A percentile compares a stretch with the other conserved stretches of the same genome.
Evolutionary conservation across 2,329 filamentous ascomycete species (phyloP).

Genomic region (Paraconiothyrium brasiliense): DNA sequence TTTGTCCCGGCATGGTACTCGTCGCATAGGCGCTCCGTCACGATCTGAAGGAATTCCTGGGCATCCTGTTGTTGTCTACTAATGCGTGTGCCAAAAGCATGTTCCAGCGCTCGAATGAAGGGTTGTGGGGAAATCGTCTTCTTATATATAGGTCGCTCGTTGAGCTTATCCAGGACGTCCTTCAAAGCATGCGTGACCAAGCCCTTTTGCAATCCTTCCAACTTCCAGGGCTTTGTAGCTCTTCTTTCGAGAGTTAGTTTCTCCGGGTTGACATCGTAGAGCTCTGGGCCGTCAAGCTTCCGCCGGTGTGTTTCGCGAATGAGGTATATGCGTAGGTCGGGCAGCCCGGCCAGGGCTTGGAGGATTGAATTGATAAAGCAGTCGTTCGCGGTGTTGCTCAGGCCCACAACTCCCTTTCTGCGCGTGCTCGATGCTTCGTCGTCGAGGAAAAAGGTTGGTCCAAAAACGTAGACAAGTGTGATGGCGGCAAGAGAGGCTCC

Average conservation of each 20-base stretch:
- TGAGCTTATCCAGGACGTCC: constrained; percentile 89
- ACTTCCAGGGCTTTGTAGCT: constrained; percentile 56
- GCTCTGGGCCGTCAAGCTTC: constrained; percentile 76
- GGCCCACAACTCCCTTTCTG: constrained; percentile 85
- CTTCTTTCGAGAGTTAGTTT: constrained; percentile 53
- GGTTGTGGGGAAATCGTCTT: constrained; percentile 91
- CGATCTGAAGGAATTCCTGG: constrained; percentile 94
- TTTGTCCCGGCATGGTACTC: constrained; percentile 88
- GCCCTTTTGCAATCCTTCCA: constrained; percentile 75
- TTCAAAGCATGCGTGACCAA: constrained; percentile 88
- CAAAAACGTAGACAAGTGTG: constrained; percentile 96
- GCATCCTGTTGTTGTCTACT: constrained; percentile 96
- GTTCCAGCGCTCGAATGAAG: constrained; percentile 85
- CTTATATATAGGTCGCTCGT: constrained; percentile 90
- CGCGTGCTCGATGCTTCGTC: constrained; percentile 71
- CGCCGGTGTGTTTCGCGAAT: constrained; percentile 91
- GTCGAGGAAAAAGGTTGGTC: constrained; percentile 95
- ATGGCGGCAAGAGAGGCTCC: constrained; percentile 94
- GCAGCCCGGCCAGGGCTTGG: constrained; percentile 89
- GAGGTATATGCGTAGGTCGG: constrained; percentile 87
- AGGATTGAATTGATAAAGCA: constrained; percentile 90
- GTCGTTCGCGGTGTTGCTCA: constrained; percentile 87
- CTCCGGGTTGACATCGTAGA: constrained; percentile 73
- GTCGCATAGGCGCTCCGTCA: constrained; percentile 90
- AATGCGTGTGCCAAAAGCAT: constrained; percentile 87